Evolutionary conservation across 495 filamentous ascomycete genomes (phyloP).

Genomic region (Annulohypoxylon moriforme): DNA sequence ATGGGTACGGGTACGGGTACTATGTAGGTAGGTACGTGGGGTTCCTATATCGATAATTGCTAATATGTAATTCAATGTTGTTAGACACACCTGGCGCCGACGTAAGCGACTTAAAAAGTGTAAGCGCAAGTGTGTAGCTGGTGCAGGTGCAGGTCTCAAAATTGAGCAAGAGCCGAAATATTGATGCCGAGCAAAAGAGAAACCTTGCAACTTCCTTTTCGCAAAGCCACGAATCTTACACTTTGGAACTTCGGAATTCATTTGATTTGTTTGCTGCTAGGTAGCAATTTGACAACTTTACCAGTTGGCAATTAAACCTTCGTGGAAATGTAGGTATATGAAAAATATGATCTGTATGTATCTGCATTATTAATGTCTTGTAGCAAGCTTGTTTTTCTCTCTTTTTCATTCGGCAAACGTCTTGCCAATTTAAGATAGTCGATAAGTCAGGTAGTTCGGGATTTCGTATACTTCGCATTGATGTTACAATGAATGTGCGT

Average conservation of each 20-base stretch:
- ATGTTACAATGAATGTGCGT: neutral
- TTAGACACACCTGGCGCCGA: slow-evolving; percentile 10
- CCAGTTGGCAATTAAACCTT: neutral
- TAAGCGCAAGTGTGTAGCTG: neutral
- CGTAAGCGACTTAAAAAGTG: slow-evolving; percentile 23
- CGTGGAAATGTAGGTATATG: neutral
- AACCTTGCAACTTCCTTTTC: slow-evolving; percentile 2
- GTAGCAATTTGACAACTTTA: neutral
- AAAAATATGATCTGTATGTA: neutral
- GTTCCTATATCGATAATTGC: slow-evolving; percentile 39
- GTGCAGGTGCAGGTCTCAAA: neutral
- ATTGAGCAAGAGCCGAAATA: neutral
- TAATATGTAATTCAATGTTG: neutral
- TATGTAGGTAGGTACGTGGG: too few species aligned
- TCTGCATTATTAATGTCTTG: neutral
- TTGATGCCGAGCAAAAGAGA: slow-evolving; percentile 7
- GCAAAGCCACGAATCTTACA: slow-evolving; percentile 3
- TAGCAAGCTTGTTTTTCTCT: neutral
- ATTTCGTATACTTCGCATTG: slow-evolving; percentile 8
- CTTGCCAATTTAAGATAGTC: neutral
- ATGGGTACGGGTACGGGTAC: slow-evolving; percentile 28
- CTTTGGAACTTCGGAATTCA: neutral
- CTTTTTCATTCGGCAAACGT: neutral
- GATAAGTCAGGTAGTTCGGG: neutral
- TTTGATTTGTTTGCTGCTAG: neutral